These are phyloP conservation scores for Clavulina sp. DNA, from an alignment of 768 basidiomycete species.

Conservation along the genomic window DNA sequence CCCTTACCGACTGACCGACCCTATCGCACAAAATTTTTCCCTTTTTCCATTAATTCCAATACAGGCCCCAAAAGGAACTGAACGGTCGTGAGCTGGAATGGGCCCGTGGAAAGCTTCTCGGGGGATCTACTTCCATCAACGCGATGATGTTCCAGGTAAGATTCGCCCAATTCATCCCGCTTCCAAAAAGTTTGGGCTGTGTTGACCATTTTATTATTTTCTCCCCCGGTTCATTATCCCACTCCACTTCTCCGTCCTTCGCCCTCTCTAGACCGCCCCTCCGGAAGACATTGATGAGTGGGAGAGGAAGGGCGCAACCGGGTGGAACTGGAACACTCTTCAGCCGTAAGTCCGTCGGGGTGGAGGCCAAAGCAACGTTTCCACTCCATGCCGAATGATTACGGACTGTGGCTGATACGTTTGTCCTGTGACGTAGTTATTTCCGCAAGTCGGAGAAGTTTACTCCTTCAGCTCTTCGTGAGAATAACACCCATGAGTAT, in stretches of 20 bases:
- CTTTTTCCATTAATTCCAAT: no score
- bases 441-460: constrained; percentile 10
- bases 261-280: constrained; percentile 29
- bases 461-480: constrained; percentile 5
- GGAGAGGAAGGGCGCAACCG: constrained; percentile 10
- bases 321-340: constrained; percentile 8
- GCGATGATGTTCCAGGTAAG: no score
- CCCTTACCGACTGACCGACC: no score
- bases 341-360: constrained; percentile 1
- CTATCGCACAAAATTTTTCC: no score
- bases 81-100: constrained; percentile 22
- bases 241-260: not conserved
- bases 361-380: no score
- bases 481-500: constrained; percentile 1
- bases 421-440: constrained; percentile 5
- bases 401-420: not conserved
- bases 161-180: no score
- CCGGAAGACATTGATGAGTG: constrained; percentile 13
- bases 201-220: not conserved
- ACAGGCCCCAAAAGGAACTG: not conserved
- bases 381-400: no score
- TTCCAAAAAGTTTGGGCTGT: no score
- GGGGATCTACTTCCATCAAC: no score
- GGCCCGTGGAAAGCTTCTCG: constrained; percentile 42
- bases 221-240: not conserved